These are phyloP conservation scores for sunflower (Helianthus annuus) DNA, from an alignment of 129 eudicot genomes.

Conservation along the genomic window HanXRQr2.0-SUNRISE NC_035440.2:87772255-87772754, in stretches of 20 bases:
- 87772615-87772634: slow-evolving; percentile 6
- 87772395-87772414: slow-evolving; percentile 99
- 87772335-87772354: slow-evolving; percentile 97
- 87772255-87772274: slow-evolving; percentile 80
- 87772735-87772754: too few species aligned
- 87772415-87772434: slow-evolving; percentile 37
- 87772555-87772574: slow-evolving; percentile 76
- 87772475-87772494: neutral
- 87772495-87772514: slow-evolving; percentile 85
- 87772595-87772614: neutral
- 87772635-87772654: too few species aligned
- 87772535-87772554: slow-evolving; percentile 94
- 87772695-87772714: too few species aligned
- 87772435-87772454: neutral
- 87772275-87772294: slow-evolving; percentile 98
- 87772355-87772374: slow-evolving; percentile 90
- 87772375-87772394: slow-evolving; percentile 86
- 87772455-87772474: neutral
- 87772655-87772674: too few species aligned
- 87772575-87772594: slow-evolving; percentile 7
- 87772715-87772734: too few species aligned
- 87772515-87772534: slow-evolving; percentile 95
- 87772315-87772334: slow-evolving; percentile 77
- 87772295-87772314: slow-evolving; percentile 97
- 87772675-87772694: too few species aligned